Base-by-base conservation (phyloP, 2,329 filamentous ascomycete genomes). In the Exserohilum turcica region DNA sequence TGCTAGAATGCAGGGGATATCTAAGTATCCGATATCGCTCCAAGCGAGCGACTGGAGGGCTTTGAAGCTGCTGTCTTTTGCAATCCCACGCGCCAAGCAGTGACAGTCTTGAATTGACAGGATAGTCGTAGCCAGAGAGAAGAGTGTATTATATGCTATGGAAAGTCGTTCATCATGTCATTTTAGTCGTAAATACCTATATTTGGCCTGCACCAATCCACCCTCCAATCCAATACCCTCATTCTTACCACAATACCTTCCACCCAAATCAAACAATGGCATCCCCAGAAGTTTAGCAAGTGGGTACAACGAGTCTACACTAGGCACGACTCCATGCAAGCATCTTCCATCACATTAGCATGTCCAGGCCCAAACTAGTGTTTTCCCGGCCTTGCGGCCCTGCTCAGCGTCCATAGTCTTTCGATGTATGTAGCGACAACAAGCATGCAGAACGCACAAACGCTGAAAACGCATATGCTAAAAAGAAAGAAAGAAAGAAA, bases 321-420 rank as follows among this genome's bases (percentile, higher is more conserved):
- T 39, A 49, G 19, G 19, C 38, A 38, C 12, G 28, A 47, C n/a
- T 15, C 37, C 28, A 21, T 35, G 32, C 28, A 28, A 29, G 46
- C 40, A 38, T 28, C 28, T 32, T 15, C 48, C 46, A 52, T 42
- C 38, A 50, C 54, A 55, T 56, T 57, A 52, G 45, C 36, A 40
- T 24, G 29, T 49, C 52, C 40, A 48, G 21, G 21, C 31, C 49
- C 48, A 54, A 47, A 44, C 31, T 43, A 40, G 21, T 18, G 37
- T 31, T 36, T 54, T 51, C 57, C 53, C 48, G 52, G 60, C 64
- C 64, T 67, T 57, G 64, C 64, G 63, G 61, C 54, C 57, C 50
- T 32, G 48, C 50, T 51, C 19, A 55, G 37, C 44, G 45, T 46
- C 55, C 54, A 51, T 63, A 63, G 49, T 64, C 61, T 64, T 60